These are phyloP conservation scores for Candida sojae DNA, from an alignment of 1,139 yeast genomes.

Conservation along the genomic window DNA sequence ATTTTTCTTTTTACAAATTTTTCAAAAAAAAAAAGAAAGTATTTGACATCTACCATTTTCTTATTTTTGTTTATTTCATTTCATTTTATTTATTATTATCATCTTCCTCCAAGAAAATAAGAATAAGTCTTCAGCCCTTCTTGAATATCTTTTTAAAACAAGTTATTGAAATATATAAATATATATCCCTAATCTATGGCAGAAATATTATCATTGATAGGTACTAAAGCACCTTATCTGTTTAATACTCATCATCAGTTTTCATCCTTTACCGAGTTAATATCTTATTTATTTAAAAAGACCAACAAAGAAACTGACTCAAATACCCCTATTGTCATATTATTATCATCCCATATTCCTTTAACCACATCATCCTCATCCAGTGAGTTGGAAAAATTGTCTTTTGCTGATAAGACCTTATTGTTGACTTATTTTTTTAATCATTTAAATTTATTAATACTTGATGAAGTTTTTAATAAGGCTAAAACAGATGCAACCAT, in stretches of 20 bases:
- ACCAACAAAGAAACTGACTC: slow-evolving; percentile 39
- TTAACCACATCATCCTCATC: neutral
- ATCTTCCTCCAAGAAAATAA: too few species aligned
- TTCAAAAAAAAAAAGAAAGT: too few species aligned
- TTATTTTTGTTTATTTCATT: too few species aligned
- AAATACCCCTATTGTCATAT: slow-evolving; percentile 35
- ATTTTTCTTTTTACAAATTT: too few species aligned
- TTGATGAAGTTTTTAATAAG: slow-evolving; percentile 19
- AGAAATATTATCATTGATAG: slow-evolving; percentile 16
- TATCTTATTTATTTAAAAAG: slow-evolving; percentile 30
- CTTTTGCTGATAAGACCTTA: slow-evolving; percentile 29
- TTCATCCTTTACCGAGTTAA: slow-evolving; percentile 14
- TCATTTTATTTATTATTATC: too few species aligned
- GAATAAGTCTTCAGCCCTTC: too few species aligned
- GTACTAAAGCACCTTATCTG: neutral
- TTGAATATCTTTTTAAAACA: too few species aligned
- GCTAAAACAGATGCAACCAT: slow-evolving; percentile 27
- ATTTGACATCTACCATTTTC: too few species aligned
- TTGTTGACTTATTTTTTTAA: slow-evolving; percentile 41
- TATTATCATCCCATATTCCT: slow-evolving; percentile 21
- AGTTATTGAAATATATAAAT: too few species aligned
- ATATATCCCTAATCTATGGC: slow-evolving; percentile 8
- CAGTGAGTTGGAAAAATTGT: slow-evolving; percentile 18
- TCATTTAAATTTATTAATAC: slow-evolving; percentile 42
- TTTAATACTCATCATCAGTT: neutral